Evolutionary conservation across 768 basidiomycete species (phyloP), one percentile per base, ranked within the genome.

Genomic region (Agaricus blazei): DNA sequence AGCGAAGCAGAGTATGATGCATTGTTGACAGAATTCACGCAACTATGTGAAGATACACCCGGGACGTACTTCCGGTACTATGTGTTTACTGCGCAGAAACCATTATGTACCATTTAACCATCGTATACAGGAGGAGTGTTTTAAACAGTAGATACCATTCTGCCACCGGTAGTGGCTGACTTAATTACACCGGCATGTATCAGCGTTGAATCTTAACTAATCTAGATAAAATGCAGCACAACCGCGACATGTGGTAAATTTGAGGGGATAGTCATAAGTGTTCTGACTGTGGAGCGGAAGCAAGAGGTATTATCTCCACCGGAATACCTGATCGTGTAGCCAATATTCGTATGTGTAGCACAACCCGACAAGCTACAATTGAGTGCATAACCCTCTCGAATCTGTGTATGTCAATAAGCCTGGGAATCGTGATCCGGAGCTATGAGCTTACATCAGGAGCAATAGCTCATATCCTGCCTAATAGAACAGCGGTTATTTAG

Each of bases 1-100:
- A 51, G 37, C 7, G 55, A 52, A 29, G 49, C 56, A 38, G 54
- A 56, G 40, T 59, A 56, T 43, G 58, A 59, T 47, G 54, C 44
- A 15, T 5, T 52, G 34, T 8, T 34, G 34, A 11, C 34, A 34
- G 34, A 34, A 1, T 12, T 28, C 49, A n/a, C 36, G 42, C 4
- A 54, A 55, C 14, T 5, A 56, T n/a, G 40, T 19, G 51, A 55
- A 6, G 47, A 55, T 14, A 54, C 44, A 12, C 52, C 52, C 4
- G 52, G 41, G 37, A 47, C 52, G 15, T 54, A 54, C 47, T n/a
- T 28, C 12, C 24, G 27, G 11, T 47, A 47, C 3, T 47, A 26
- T 34, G 24, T 38, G 23, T 40, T 47, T 28, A n/a, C 29, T 15
- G 52, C 52, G 4, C 44, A 47, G 36, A 54, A 54, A 44, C 52